Evolutionary conservation across 805 yeast genomes (phyloP), one percentile per base, ranked within the genome.

Genomic region (Ogataea naganishii): DNA sequence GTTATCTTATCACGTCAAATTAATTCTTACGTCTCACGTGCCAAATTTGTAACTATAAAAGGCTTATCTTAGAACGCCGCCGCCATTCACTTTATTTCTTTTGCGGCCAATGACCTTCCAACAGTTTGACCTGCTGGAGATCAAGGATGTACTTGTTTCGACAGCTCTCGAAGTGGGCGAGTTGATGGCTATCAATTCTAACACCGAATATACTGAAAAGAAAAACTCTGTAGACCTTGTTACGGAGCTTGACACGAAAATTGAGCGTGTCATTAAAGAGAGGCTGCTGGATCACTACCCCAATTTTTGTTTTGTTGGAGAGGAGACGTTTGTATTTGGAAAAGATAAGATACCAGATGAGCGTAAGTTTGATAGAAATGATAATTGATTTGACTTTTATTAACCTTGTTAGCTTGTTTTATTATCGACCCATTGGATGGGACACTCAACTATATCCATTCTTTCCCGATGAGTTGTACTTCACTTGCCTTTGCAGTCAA

Each of bases 351-450:
- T 75, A 11, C 54, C 67, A 2, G 61, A 62, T 23, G 68, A 56
- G 4, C 81, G 29, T 26, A 26, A 14, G 29, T 26, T 20, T 12
- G 9, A 7, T 26, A 6, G 4, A 16, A 12, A 13, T 10, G 18
- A 17, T 7, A 23, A 12, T 10, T 8, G 6, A 23, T 23, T 11
- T 23, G 9, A 12, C 9, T 25, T 15, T 18, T 14, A 10, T 18
- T 18, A 14, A 12, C 15, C 11, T 10, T 10, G 11, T 10, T 20
- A 20, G 9, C 81, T 14, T 74, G 80, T 2, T 75, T 75, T 43
- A 65, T 75, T 32, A 76, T 75, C 13, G 81, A 75, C 43, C 79
- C 79, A 24, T 69, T 72, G 45, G 80, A 74, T 40, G 81, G 81
- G 9, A 75, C 82, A 1, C 73, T 80, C 5, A 70, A 75, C 49